phyloP scores from a whole-genome alignment of 2,329 filamentous ascomycete species.

The Sclerotinia trifoliorum region DNA sequence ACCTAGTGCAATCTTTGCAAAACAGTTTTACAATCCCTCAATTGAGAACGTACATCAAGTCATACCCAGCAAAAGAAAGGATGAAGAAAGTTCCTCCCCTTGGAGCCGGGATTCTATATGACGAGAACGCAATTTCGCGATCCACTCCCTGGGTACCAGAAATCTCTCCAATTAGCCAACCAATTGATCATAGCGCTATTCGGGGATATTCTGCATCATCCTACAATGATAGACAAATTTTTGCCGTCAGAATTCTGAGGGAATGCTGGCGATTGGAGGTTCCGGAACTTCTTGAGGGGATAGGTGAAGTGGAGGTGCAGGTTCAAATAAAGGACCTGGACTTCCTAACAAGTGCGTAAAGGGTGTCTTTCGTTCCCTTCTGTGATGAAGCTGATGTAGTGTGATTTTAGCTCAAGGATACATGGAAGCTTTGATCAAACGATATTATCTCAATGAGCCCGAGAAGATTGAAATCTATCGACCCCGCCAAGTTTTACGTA shows the following conservation, averaged over 20 bases:
- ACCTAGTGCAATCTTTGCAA: conserved; percentile 34
- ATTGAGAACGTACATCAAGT: conserved; percentile 35
- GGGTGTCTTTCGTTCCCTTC: neutral
- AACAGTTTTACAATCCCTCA: conserved; percentile 37
- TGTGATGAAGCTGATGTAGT: conserved; percentile 15
- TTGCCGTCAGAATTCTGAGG: conserved; percentile 34
- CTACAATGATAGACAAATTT: conserved; percentile 36
- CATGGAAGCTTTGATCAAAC: conserved; percentile 32
- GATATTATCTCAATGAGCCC: conserved; percentile 27
- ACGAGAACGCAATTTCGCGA: conserved; percentile 24
- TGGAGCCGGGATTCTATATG: neutral
- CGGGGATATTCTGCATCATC: conserved; percentile 36
- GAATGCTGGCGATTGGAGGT: conserved; percentile 39
- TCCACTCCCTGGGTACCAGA: conserved; percentile 37
- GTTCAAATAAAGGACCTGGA: conserved; percentile 34
- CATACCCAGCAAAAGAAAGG: neutral
- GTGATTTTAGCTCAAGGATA: conserved; percentile 27
- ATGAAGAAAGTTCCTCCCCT: conserved; percentile 3
- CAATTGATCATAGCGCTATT: conserved; percentile 31
- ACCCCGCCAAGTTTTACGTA: conserved; percentile 32
- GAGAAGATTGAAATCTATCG: conserved; percentile 37
- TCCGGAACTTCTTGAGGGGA: conserved; percentile 33
- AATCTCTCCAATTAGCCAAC: conserved; percentile 28
- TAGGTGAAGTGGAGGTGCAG: conserved; percentile 39
- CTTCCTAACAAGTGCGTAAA: conserved; percentile 35